Evolutionary conservation across 2,329 filamentous ascomycete species (phyloP).

Genomic region (Fusarium mangiferae): DNA sequence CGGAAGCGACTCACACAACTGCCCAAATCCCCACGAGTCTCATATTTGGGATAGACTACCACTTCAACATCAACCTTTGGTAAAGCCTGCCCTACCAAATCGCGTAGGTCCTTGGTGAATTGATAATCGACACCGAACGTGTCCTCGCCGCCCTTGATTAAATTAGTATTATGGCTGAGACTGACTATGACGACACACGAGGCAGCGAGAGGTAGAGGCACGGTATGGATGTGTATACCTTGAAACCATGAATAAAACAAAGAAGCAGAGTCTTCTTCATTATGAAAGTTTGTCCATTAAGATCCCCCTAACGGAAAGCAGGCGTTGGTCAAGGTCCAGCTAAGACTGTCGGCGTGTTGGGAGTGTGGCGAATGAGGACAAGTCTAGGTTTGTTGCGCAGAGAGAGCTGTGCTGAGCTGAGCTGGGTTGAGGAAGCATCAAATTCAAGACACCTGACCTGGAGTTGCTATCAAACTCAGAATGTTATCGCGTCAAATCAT

Average conservation of each 20-base stretch:
- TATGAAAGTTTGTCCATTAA: constrained; percentile 26
- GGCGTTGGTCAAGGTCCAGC: background rate
- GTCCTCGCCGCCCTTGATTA: constrained; percentile 74
- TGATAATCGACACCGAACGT: constrained; percentile 74
- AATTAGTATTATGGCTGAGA: constrained; percentile 7
- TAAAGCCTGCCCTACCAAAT: constrained; percentile 70
- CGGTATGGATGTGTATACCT: constrained; percentile 58
- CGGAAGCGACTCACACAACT: constrained; percentile 78
- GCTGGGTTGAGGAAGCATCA: constrained; percentile 7
- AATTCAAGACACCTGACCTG: constrained; percentile 21
- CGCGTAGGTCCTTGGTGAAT: constrained; percentile 78
- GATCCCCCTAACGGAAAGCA: background rate
- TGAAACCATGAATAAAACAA: constrained; percentile 91
- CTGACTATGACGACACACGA: constrained; percentile 8
- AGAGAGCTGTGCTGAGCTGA: background rate
- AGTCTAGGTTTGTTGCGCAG: background rate
- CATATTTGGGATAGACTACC: constrained; percentile 81
- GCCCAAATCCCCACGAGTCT: constrained; percentile 80
- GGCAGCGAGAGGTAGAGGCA: background rate
- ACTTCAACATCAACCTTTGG: constrained; percentile 75
- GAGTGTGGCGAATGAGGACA: constrained; percentile 21
- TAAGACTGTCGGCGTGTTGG: constrained; percentile 1
- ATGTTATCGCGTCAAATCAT: background rate
- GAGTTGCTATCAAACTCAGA: background rate
- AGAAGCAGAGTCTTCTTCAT: constrained; percentile 81